Evolutionary conservation across 306 rosid genomes (phyloP).

Genomic region (Potentilla sterilis): DNA sequence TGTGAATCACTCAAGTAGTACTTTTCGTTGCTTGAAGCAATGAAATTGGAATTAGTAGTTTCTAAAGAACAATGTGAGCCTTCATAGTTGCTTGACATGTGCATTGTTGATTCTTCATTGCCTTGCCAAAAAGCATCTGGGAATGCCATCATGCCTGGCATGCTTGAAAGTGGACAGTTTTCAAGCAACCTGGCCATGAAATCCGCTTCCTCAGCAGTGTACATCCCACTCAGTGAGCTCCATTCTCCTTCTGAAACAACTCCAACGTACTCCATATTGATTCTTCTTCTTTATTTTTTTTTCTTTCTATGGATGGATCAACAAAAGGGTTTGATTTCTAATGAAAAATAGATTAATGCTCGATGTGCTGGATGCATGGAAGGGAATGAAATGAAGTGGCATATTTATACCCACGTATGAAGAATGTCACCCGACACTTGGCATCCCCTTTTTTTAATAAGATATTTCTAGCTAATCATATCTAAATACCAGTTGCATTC

Average conservation of each 20-base stretch:
- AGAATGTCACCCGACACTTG: conserved; percentile 8
- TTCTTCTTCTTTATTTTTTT: no score
- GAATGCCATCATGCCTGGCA: conserved; percentile 24
- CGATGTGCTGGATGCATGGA: background rate
- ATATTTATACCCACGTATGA: conserved; percentile 19
- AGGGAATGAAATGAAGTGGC: background rate
- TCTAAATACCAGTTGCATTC: background rate
- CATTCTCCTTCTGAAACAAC: conserved; percentile 36
- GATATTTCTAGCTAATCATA: conserved; percentile 1
- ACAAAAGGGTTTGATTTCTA: background rate
- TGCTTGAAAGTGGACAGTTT: conserved; percentile 13
- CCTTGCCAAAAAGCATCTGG: conserved; percentile 45
- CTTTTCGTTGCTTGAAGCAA: conserved; percentile 21
- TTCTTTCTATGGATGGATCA: background rate
- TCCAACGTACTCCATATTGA: conserved; percentile 39
- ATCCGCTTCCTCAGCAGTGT: conserved; percentile 39
- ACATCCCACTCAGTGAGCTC: conserved; percentile 38
- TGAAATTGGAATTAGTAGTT: conserved; percentile 18
- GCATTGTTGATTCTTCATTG: conserved; percentile 34
- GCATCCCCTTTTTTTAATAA: background rate
- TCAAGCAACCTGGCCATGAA: conserved; percentile 42
- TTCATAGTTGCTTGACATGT: conserved; percentile 26
- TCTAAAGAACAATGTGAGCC: conserved; percentile 40
- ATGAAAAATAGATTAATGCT: background rate
- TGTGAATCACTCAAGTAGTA: conserved; percentile 28